A percentile compares a stretch with the other conserved stretches of the same genome.
phyloP scores from a whole-genome alignment of 208 protist species.

The Porcisia hertigi region DNA sequence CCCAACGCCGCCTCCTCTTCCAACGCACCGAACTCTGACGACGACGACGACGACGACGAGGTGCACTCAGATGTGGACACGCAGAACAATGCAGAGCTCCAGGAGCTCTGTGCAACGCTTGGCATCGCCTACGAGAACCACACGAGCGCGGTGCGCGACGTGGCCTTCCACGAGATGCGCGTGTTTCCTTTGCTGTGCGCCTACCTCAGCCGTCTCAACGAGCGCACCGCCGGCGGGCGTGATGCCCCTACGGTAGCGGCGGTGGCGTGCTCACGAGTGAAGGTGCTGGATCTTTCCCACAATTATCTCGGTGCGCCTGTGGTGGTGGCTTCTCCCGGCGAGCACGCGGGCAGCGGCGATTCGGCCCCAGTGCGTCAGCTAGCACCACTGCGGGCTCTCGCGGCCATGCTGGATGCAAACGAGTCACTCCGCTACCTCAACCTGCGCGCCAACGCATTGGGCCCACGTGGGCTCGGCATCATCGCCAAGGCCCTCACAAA shows the following conservation, averaged over 20 bases:
- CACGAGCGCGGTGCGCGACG: constrained; percentile 47
- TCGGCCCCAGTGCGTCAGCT: constrained; percentile 34
- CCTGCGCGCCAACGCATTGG: constrained; percentile 73
- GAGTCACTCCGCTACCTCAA: constrained; percentile 80
- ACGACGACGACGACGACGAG: constrained; percentile 28
- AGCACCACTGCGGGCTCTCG: constrained; percentile 52
- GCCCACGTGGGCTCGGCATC: constrained; percentile 80
- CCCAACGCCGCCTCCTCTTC: not conserved
- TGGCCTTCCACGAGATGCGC: constrained; percentile 63
- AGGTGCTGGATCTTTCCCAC: constrained; percentile 50
- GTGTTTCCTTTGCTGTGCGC: constrained; percentile 66
- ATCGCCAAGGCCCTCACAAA: constrained; percentile 84
- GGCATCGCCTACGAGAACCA: constrained; percentile 65
- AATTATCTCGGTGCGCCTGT: constrained; percentile 40
- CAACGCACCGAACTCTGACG: not conserved
- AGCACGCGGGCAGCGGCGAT: constrained; percentile 6
- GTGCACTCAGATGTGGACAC: constrained; percentile 33
- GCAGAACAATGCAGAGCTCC: constrained; percentile 63
- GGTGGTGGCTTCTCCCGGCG: not conserved
- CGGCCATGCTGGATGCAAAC: constrained; percentile 73
- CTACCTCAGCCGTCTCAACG: constrained; percentile 46
- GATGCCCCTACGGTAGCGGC: constrained; percentile 9
- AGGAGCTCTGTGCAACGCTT: constrained; percentile 51
- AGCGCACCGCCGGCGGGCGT: constrained; percentile 7
- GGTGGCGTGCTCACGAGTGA: constrained; percentile 27